These are phyloP conservation scores for Blumeria graminis DNA, from an alignment of 2,329 filamentous ascomycete genomes.

Conservation along the genomic window DNA sequence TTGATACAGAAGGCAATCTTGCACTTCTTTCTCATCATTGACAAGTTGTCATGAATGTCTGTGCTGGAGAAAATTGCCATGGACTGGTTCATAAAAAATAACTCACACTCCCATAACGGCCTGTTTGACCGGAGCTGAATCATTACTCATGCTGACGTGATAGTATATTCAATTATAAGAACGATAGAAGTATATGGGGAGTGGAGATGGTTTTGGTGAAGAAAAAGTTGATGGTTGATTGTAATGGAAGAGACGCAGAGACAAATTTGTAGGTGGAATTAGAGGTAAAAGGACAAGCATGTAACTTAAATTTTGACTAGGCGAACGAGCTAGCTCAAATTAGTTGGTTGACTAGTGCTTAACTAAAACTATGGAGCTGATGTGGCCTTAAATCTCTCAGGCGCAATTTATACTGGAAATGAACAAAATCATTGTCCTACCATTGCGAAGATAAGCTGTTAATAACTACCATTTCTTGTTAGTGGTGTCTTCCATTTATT, in stretches of 20 bases:
- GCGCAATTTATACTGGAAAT: too few relatives aligned
- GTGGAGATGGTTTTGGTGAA: slow-evolving; percentile 6
- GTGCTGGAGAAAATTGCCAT: too few relatives aligned
- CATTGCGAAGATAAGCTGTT: too few relatives aligned
- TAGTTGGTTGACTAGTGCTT: neutral
- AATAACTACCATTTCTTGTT: too few relatives aligned
- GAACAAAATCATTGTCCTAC: too few relatives aligned
- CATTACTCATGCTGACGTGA: slow-evolving; percentile 17
- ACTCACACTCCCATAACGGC: slow-evolving; percentile 45
- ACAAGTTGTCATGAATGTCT: too few relatives aligned
- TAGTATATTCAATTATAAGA: slow-evolving; percentile 18
- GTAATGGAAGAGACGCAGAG: neutral
- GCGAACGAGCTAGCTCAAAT: slow-evolving; percentile 2
- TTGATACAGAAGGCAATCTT: too few relatives aligned
- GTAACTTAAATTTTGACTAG: slow-evolving; percentile 2
- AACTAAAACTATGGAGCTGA: too few relatives aligned
- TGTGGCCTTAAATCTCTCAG: too few relatives aligned
- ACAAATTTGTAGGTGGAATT: slow-evolving; percentile 3
- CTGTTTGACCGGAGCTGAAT: slow-evolving; percentile 29
- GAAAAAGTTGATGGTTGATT: slow-evolving; percentile 5
- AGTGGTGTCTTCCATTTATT: too few relatives aligned
- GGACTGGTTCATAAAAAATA: neutral
- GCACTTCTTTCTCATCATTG: too few relatives aligned
- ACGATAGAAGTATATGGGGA: slow-evolving; percentile 32
- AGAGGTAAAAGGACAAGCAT: neutral